Conservation (phyloP, 2,329 filamentous ascomycete genomes). For the Sordariomycetes sp. region DNA sequence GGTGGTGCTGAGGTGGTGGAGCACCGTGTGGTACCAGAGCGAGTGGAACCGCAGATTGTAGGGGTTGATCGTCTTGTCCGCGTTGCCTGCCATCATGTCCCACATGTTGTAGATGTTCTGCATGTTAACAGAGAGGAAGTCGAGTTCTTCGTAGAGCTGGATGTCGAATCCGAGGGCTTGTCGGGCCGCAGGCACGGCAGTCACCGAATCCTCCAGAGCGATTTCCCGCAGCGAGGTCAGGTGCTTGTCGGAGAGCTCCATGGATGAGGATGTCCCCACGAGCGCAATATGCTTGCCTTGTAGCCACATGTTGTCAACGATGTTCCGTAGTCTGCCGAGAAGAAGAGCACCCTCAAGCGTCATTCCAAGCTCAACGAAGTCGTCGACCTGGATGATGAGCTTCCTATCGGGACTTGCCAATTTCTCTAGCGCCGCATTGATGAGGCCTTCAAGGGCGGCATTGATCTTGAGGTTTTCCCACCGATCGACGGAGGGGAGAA, state of each 20-base stretch:
- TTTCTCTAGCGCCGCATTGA: constrained; percentile 32
- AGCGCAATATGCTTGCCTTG: constrained; percentile 64
- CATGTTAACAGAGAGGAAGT: constrained; percentile 33
- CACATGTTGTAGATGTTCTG: constrained; percentile 36
- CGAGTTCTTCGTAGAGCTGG: constrained; percentile 14
- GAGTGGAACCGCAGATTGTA: background rate
- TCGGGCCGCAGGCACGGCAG: constrained; percentile 5
- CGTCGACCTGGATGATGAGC: constrained; percentile 68
- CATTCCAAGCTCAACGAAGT: constrained; percentile 68
- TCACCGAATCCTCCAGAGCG: constrained; percentile 28
- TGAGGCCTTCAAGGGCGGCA: constrained; percentile 44
- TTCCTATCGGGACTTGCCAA: constrained; percentile 23
- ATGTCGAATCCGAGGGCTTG: constrained; percentile 5
- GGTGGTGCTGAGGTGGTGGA: constrained; percentile 3
- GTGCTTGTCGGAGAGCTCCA: constrained; percentile 34
- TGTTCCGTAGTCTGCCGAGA: constrained; percentile 56
- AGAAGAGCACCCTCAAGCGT: constrained; percentile 60
- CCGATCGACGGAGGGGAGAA: constrained; percentile 27
- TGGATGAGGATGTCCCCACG: constrained; percentile 62
- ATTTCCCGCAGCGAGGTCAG: constrained; percentile 25
- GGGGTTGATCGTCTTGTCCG: constrained; percentile 14
- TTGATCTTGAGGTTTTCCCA: constrained; percentile 55
- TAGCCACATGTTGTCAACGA: constrained; percentile 62
- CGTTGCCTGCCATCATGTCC: constrained; percentile 19
- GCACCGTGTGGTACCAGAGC: constrained; percentile 4